Base-by-base conservation (phyloP, 2,329 filamentous ascomycete species). In the Penicillium psychrosexuale region DNA sequence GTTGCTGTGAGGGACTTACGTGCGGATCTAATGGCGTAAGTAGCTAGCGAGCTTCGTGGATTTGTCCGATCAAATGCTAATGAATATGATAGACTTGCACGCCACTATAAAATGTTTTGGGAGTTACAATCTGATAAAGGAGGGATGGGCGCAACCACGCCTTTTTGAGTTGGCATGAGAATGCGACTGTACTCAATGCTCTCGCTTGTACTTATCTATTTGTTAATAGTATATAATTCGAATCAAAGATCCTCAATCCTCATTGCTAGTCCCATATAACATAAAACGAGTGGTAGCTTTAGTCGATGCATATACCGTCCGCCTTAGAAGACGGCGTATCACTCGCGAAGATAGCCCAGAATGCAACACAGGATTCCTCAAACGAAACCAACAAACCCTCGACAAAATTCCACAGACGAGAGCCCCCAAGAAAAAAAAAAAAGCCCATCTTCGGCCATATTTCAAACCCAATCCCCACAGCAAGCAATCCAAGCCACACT, bases 1-100 rank as follows among this genome's bases (percentile, higher is more conserved):
- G 52, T 22, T 54, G 52, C 19, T 54, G 52, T 34, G 46, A 54
- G 33, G 52, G 52, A 12, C 52, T 54, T 22, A 45, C 47, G 34
- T 54, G 52, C 17, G 17, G 33, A 9, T 39, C 47, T 11, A 51
- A 51, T 22, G 52, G 52, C 13, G 52, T 54, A 45, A 54, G 52
- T 54, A 24, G 13, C 11, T 9, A 24, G 8, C 3, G 17, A 12
- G 12, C n/a, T n/a, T 3, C 5, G 13, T 27, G 4, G 4, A 15
- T 6, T 33, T 9, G 3, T 9, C 24, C 24, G 17, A 11, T 49
- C 1, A 12, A 31, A 22, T 37, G 11, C 49, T 52, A 47, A 52
- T 12, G 13, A n/a, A 5, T 31, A 5, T 31, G 3, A 33, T 8
- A 52, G 49, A 52, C 49, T 33, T 52, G 49, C 34, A 38, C 11